These are phyloP conservation scores for Dacryopinax primogenitus DNA, from an alignment of 768 basidiomycete genomes.

Conservation along the genomic window DNA sequence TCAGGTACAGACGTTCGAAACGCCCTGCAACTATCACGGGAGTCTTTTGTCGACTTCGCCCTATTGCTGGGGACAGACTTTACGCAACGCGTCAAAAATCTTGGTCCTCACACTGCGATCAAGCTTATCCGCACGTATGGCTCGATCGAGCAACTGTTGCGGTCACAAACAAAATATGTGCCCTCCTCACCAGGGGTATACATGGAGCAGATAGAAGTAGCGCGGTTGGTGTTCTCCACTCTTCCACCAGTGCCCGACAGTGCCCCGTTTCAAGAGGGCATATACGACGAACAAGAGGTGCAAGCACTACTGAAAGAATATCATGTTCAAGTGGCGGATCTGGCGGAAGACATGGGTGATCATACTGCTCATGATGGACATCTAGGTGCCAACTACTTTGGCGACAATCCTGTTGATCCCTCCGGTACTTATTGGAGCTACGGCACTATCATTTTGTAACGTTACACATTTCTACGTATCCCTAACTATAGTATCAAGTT, in stretches of 20 bases:
- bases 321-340: not conserved
- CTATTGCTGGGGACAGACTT: slow-evolving; percentile 87
- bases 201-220: slow-evolving; percentile 48
- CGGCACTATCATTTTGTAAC: not conserved
- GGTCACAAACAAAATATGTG: slow-evolving; percentile 38
- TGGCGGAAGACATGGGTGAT: not conserved
- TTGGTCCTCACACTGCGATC: slow-evolving; percentile 68
- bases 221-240: slow-evolving; percentile 50
- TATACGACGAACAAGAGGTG: not conserved
- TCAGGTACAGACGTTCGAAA: slow-evolving; percentile 50
- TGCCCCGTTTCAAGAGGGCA: not conserved
- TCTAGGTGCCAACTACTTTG: not conserved
- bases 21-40: slow-evolving; percentile 42
- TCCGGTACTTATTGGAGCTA: not conserved
- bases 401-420: not conserved
- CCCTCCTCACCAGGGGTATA: slow-evolving; percentile 44
- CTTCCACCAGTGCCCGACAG: slow-evolving; percentile 46
- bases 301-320: not conserved
- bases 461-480: not conserved
- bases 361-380: not conserved
- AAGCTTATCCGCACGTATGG: slow-evolving; percentile 59
- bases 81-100: slow-evolving; percentile 64
- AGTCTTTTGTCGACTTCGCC: slow-evolving; percentile 66
- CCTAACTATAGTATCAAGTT: not conserved
- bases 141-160: slow-evolving; percentile 57